Evolutionary conservation across 495 filamentous ascomycete genomes (phyloP), one percentile per base, ranked within the genome.

Genomic region (Daldinia grandis): DNA sequence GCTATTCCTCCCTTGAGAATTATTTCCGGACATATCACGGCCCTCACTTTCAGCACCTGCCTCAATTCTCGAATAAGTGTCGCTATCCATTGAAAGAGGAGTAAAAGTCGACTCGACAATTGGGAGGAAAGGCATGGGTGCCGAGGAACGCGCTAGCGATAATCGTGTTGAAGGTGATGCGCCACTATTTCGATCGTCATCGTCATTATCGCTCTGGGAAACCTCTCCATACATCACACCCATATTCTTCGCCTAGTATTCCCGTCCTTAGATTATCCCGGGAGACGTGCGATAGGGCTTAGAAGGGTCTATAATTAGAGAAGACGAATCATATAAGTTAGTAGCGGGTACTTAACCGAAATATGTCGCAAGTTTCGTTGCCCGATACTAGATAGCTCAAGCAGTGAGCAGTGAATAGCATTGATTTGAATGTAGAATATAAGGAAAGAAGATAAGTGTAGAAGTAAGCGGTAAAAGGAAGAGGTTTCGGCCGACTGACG

Each of bases 1-100:
- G 63, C 58, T 51, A 44, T 58, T 59, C 44, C 31, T 40, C 51
- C 15, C 49, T 53, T 31, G 69, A 37, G 64, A 68, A 66, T 51
- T 31, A 51, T 31, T 55, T 58, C 47, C 63, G 31, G 24, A 35
- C 5, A 47, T 21, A 42, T 67, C 47, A 25, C 37, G 47, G 31
- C 33, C 25, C 37, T 54, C 63, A 17, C 21, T 64, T 38, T 56
- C 68, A 28, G 30, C 42, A 27, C 55, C 56, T 31, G 21, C 37
- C 5, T 35, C 44, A 47, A 57, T 25, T 35, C 40, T 40, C n/a
- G 62, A 58, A 51, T 78, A 78, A 14, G 78, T 71, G 44, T 79
- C 71, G 64, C 74, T 77, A 63, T 79, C 76, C 78, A 83, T 78
- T 10, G 81, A 82, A 49, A 84, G 64, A n/a, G 81, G 81, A 50